Evolutionary conservation across 2,329 filamentous ascomycete species (phyloP).

Genomic region (Xylariaceae sp.): DNA sequence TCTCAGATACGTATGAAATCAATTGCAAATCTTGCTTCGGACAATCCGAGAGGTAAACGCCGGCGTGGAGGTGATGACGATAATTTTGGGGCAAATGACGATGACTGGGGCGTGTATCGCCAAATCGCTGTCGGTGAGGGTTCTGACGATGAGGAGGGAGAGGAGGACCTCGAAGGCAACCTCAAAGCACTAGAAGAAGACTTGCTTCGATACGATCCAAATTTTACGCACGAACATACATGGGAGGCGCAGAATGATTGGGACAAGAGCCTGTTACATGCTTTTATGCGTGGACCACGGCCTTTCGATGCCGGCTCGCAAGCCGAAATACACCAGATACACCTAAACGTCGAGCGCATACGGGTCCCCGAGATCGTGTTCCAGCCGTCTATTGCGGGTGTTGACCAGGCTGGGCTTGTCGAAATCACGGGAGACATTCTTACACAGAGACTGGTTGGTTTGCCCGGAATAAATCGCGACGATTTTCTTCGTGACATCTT

Average conservation of each 20-base stretch:
- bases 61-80: slow-evolving; percentile 90
- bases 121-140: slow-evolving; percentile 84
- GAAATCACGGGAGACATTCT: slow-evolving; percentile 93
- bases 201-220: slow-evolving; percentile 82
- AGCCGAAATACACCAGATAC: slow-evolving; percentile 82
- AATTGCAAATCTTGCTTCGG: slow-evolving; percentile 92
- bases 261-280: slow-evolving; percentile 89
- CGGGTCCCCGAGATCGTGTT: slow-evolving; percentile 93
- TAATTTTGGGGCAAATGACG: slow-evolving; percentile 94
- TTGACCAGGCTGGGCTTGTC: slow-evolving; percentile 91
- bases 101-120: slow-evolving; percentile 97
- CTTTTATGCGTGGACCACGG: slow-evolving; percentile 85
- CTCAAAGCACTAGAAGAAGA: slow-evolving; percentile 83
- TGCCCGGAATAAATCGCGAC: slow-evolving; percentile 59
- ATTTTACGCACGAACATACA: slow-evolving; percentile 91
- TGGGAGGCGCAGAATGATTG: slow-evolving; percentile 92
- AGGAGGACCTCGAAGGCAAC: slow-evolving; percentile 78
- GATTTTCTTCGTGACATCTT: slow-evolving; percentile 86
- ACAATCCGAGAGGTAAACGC: slow-evolving; percentile 83
- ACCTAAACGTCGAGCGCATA: slow-evolving; percentile 96
- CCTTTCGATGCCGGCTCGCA: slow-evolving; percentile 83
- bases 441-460: slow-evolving; percentile 73
- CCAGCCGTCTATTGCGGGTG: slow-evolving; percentile 86
- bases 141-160: slow-evolving; percentile 80
- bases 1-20: slow-evolving; percentile 98